phyloP scores from a whole-genome alignment of 257 asterid genomes.

The Solanum virginianum region DNA sequence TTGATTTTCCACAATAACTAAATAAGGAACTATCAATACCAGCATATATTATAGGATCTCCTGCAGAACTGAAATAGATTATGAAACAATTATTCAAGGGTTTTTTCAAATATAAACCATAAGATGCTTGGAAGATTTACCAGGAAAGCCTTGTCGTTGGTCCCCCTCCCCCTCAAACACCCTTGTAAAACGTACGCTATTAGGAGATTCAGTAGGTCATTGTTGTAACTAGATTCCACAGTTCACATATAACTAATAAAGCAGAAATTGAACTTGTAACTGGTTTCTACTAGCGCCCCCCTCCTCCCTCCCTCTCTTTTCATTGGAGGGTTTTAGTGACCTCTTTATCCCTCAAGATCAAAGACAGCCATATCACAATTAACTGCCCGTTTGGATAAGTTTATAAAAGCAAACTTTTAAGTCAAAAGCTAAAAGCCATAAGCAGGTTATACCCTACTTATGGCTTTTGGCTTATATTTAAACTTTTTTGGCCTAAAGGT shows the following conservation, averaged over 20 bases:
- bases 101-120: neutral
- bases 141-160: neutral
- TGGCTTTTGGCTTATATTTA: too few relatives aligned
- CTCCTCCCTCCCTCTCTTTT: neutral
- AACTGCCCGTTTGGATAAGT: neutral
- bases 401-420: too few relatives aligned
- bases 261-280: neutral
- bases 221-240: neutral
- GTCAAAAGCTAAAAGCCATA: too few relatives aligned
- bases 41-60: neutral
- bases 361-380: neutral
- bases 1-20: neutral
- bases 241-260: neutral
- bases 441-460: too few relatives aligned
- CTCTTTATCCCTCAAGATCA: neutral
- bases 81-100: neutral
- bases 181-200: neutral
- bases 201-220: neutral
- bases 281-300: neutral
- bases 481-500: too few relatives aligned
- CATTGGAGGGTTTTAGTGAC: neutral
- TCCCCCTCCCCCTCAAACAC: neutral
- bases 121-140: neutral
- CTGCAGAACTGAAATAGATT: neutral
- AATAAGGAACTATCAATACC: neutral